These are phyloP conservation scores for Symbiodinium pilosum DNA, from an alignment of 73 alveolate genomes.

Conservation along the genomic window DNA sequence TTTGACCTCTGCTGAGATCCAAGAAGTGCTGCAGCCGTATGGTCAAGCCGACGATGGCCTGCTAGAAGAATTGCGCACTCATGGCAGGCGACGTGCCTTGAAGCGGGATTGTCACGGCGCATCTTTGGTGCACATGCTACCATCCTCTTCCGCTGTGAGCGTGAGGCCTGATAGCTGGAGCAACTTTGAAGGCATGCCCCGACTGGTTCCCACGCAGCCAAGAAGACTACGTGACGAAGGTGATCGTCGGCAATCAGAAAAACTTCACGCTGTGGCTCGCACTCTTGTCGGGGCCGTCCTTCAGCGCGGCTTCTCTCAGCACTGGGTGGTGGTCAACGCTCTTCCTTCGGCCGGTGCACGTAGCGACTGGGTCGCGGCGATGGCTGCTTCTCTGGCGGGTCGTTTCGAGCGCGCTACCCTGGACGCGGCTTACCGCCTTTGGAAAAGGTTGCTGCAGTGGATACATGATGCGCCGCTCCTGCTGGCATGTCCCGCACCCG, in stretches of 20 bases:
- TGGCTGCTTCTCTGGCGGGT: neutral
- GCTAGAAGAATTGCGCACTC: neutral
- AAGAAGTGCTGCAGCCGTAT: neutral
- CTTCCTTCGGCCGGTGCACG: neutral
- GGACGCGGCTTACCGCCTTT: neutral
- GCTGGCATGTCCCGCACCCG: neutral
- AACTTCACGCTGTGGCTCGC: neutral
- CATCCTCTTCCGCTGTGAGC: neutral
- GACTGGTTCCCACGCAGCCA: neutral
- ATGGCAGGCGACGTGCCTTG: neutral
- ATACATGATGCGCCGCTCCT: neutral
- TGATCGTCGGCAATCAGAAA: neutral
- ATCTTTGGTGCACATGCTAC: neutral
- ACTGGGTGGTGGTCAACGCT: neutral
- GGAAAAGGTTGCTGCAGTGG: neutral
- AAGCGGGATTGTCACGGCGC: neutral
- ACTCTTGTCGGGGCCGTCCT: neutral
- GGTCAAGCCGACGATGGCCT: neutral
- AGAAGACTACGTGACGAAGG: neutral
- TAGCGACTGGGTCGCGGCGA: neutral
- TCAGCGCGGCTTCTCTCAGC: neutral
- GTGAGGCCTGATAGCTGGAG: neutral
- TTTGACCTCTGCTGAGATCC: neutral
- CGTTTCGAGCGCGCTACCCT: neutral
- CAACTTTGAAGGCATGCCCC: neutral